A percentile compares a stretch with the other conserved stretches of the same genome.
Conservation (phyloP, 192 early-diverging fungal genomes). For the Geranomyces michiganensis region DNA sequence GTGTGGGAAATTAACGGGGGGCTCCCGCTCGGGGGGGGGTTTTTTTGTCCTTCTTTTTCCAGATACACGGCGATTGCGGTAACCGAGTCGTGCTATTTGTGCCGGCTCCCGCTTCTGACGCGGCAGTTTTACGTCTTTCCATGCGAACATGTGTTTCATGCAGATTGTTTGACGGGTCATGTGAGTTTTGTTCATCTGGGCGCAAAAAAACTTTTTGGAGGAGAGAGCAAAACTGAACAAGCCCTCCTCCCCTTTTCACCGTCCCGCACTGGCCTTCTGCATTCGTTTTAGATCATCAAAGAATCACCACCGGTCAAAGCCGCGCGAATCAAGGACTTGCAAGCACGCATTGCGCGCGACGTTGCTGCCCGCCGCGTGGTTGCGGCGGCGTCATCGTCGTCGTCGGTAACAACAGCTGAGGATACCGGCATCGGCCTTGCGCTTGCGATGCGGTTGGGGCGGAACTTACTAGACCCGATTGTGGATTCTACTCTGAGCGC, state of each 20-base stretch:
- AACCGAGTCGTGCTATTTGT: slow-evolving; percentile 77
- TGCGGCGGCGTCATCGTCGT: background rate
- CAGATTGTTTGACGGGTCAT: slow-evolving; percentile 79
- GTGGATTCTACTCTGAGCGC: background rate
- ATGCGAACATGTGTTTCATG: slow-evolving; percentile 93
- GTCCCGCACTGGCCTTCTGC: slow-evolving; percentile 14
- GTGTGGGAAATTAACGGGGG: no score
- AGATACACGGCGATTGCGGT: slow-evolving; percentile 70
- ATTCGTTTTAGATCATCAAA: slow-evolving; percentile 57
- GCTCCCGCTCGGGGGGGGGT: no score
- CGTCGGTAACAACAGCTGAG: no score
- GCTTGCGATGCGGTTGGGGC: slow-evolving; percentile 7
- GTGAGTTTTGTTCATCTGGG: slow-evolving; percentile 15
- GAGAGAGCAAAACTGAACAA: background rate
- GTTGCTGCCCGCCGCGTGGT: slow-evolving; percentile 32
- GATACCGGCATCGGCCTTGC: slow-evolving; percentile 8
- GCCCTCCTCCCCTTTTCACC: background rate
- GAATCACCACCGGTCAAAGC: slow-evolving; percentile 51
- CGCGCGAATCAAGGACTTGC: slow-evolving; percentile 57
- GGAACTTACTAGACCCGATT: background rate
- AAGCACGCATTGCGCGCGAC: slow-evolving; percentile 59
- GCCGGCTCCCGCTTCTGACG: slow-evolving; percentile 75
- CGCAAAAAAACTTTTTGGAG: no score
- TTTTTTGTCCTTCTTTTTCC: no score
- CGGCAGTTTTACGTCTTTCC: slow-evolving; percentile 94